Percentiles rank a stretch among this genome's conserved stretches.
phyloP scores from a whole-genome alignment of 352 stramenopile species.

The Blastocystis sp. region DNA sequence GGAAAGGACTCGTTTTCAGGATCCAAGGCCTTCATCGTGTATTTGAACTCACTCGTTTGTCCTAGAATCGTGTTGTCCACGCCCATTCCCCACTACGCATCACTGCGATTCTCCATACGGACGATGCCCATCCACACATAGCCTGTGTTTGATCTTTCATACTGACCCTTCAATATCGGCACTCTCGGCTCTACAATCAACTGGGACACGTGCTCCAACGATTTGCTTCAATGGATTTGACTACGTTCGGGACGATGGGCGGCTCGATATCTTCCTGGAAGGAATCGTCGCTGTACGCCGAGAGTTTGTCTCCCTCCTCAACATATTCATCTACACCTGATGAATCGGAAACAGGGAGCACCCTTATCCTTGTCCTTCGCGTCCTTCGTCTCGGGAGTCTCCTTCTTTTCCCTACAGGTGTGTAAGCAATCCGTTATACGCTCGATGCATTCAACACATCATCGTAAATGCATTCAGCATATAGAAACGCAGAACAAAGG shows the following conservation, averaged over 20 bases:
- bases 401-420: neutral
- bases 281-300: neutral
- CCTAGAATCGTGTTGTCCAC: conserved; percentile 10
- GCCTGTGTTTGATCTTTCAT: conserved; percentile 5
- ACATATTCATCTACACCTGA: neutral
- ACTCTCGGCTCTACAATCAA: conserved; percentile 16
- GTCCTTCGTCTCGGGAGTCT: neutral
- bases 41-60: conserved; percentile 63
- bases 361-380: neutral
- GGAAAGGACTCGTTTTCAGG: neutral
- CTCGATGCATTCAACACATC: no score
- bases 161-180: conserved; percentile 36
- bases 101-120: neutral
- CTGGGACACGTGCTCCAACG: neutral
- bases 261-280: neutral
- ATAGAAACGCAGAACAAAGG: neutral
- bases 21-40: neutral
- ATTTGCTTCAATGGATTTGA: neutral
- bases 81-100: conserved; percentile 66
- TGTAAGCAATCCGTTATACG: neutral
- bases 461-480: no score
- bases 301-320: neutral
- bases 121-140: conserved; percentile 47
- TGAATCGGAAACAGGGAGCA: neutral
- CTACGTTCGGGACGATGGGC: neutral